Percentiles rank a stretch among this genome's conserved stretches.
These are phyloP conservation scores for Heimioporus sp. DNA, from an alignment of 768 basidiomycete genomes.

Conservation along the genomic window DNA sequence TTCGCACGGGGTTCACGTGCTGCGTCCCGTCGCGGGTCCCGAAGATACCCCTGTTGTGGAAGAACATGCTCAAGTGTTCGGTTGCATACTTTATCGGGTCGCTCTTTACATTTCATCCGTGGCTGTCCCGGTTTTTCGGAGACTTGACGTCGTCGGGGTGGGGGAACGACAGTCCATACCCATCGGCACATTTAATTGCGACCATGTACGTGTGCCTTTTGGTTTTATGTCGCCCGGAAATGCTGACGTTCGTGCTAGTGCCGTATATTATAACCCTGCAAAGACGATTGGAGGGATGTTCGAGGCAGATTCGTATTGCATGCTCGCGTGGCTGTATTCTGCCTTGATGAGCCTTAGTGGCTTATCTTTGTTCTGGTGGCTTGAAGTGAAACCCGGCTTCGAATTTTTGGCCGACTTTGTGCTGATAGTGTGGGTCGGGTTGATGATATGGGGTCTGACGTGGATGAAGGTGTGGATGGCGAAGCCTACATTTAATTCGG, in stretches of 20 bases:
- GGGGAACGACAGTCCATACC: conserved; percentile 48
- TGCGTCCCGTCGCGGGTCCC: conserved; percentile 27
- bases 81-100: conserved; percentile 89
- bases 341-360: conserved; percentile 71
- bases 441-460: conserved; percentile 77
- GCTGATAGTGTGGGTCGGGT: conserved; percentile 79
- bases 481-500: conserved; percentile 89
- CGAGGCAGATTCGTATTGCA: conserved; percentile 82
- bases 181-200: conserved; percentile 89
- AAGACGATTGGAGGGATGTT: conserved; percentile 92
- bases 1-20: conserved; percentile 2
- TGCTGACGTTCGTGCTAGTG: conserved; percentile 38
- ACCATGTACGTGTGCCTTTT: conserved; percentile 58
- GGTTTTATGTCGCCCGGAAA: not conserved
- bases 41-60: conserved; percentile 48
- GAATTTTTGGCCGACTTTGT: conserved; percentile 72
- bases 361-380: conserved; percentile 77
- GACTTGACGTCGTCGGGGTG: conserved; percentile 50
- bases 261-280: conserved; percentile 91
- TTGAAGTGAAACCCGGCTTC: conserved; percentile 68
- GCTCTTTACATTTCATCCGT: conserved; percentile 87
- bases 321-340: conserved; percentile 67
- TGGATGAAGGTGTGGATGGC: conserved; percentile 93
- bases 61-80: conserved; percentile 86
- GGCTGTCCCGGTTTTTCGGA: conserved; percentile 66